phyloP scores from a whole-genome alignment of 129 eudicot genomes.

The Apium graveolens region DNA sequence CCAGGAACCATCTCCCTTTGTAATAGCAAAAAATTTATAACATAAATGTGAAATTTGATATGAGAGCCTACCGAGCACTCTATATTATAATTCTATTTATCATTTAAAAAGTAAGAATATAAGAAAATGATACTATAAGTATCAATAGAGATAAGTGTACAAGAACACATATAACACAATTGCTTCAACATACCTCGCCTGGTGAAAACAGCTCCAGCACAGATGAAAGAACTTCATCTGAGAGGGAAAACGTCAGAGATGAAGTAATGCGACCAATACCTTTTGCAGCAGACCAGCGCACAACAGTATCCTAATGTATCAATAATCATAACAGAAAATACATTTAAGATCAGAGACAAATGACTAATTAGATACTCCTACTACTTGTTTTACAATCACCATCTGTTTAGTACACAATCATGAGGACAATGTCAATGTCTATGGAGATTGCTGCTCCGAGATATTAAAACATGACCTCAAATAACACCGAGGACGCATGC shows the following conservation, averaged over 20 bases:
- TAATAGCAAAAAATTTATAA: constrained; percentile 4
- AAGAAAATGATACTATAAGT: not conserved
- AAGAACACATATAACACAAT: not conserved
- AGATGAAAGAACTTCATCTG: constrained; percentile 89
- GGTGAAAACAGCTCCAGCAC: constrained; percentile 92
- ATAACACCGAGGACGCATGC: not conserved
- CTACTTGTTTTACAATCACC: not conserved
- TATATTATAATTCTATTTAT: not conserved
- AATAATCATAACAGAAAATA: not conserved
- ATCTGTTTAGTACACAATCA: not conserved
- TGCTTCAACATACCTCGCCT: constrained; percentile 66
- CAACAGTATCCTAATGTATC: constrained; percentile 80
- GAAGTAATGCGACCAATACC: constrained; percentile 93
- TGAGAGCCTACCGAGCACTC: not conserved
- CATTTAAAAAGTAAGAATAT: not conserved
- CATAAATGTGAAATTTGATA: not conserved
- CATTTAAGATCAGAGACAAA: not conserved
- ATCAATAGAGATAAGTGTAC: not conserved
- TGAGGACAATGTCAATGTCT: not conserved
- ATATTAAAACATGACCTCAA: not conserved
- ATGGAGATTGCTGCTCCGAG: not conserved
- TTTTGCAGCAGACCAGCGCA: constrained; percentile 99
- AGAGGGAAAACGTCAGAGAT: constrained; percentile 61
- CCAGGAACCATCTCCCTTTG: constrained; percentile 99
- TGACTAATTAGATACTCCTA: not conserved